Evolutionary conservation across 345 rosid genomes (phyloP).

Genomic region (Acer campestre): DNA sequence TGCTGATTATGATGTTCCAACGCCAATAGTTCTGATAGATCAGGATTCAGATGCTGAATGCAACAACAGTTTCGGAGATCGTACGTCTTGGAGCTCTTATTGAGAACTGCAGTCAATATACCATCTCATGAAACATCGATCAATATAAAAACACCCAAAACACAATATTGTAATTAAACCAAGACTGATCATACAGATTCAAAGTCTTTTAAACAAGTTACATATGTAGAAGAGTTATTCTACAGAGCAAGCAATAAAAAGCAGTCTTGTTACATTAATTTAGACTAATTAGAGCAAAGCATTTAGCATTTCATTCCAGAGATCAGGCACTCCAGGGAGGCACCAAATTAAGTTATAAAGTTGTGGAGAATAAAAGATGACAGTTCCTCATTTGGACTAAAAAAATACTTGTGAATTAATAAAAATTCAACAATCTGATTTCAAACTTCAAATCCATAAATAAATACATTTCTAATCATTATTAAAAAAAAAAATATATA

Average conservation of each 20-base stretch:
- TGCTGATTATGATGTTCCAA: constrained; percentile 49
- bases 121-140: constrained; percentile 15
- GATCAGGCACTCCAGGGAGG: constrained; percentile 94
- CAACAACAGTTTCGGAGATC: constrained; percentile 94
- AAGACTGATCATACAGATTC: constrained; percentile 20
- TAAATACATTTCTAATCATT: no score
- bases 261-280: no score
- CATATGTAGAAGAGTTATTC: constrained; percentile 24
- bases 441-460: no score
- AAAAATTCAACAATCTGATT: no score
- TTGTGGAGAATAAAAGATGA: no score
- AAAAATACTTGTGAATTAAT: no score
- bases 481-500: no score
- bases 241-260: neutral
- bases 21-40: constrained; percentile 78
- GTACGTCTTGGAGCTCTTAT: constrained; percentile 92
- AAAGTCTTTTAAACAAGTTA: neutral
- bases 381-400: no score
- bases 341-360: no score
- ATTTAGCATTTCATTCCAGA: constrained; percentile 89
- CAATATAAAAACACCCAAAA: constrained; percentile 5
- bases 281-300: constrained; percentile 40
- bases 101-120: constrained; percentile 36
- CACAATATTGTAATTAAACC: constrained; percentile 4
- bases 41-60: constrained; percentile 84